Evolutionary conservation across 257 asterid genomes (phyloP).

Genomic region (Phtheirospermum japonicum): DNA sequence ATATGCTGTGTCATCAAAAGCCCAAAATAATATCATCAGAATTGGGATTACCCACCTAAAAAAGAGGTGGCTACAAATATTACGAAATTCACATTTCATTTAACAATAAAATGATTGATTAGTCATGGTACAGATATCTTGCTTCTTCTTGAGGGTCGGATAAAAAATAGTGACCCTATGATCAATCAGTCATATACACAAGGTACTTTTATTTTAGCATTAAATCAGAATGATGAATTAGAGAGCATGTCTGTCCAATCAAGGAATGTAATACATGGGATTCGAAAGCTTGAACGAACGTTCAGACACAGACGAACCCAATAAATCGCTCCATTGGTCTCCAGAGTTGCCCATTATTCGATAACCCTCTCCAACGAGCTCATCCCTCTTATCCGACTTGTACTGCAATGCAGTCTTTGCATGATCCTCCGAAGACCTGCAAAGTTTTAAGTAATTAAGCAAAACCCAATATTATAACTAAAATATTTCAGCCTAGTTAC

Average conservation of each 20-base stretch:
- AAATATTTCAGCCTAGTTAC: no score
- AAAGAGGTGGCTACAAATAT: no score
- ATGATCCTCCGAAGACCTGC: slow-evolving; percentile 56
- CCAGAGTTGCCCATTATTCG: slow-evolving; percentile 60
- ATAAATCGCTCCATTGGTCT: slow-evolving; percentile 76
- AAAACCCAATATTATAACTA: no score
- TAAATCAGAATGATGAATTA: slow-evolving; percentile 9
- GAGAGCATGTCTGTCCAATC: neutral
- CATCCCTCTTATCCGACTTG: slow-evolving; percentile 62
- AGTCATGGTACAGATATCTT: neutral
- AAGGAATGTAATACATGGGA: slow-evolving; percentile 67
- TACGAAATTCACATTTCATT: no score
- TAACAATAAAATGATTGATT: neutral
- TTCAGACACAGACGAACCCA: slow-evolving; percentile 42
- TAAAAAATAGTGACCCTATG: neutral
- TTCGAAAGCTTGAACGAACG: slow-evolving; percentile 68
- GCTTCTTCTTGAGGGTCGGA: slow-evolving; percentile 7
- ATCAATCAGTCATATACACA: slow-evolving; percentile 16
- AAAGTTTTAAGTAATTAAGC: slow-evolving; percentile 21
- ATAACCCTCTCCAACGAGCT: slow-evolving; percentile 53
- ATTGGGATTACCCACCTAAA: no score
- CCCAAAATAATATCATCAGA: no score
- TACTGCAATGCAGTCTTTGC: slow-evolving; percentile 41
- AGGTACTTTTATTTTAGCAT: slow-evolving; percentile 22
- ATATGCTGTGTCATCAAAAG: no score